Evolutionary conservation across 2,329 filamentous ascomycete species (phyloP).

Genomic region (Cercospora nicotianae): DNA sequence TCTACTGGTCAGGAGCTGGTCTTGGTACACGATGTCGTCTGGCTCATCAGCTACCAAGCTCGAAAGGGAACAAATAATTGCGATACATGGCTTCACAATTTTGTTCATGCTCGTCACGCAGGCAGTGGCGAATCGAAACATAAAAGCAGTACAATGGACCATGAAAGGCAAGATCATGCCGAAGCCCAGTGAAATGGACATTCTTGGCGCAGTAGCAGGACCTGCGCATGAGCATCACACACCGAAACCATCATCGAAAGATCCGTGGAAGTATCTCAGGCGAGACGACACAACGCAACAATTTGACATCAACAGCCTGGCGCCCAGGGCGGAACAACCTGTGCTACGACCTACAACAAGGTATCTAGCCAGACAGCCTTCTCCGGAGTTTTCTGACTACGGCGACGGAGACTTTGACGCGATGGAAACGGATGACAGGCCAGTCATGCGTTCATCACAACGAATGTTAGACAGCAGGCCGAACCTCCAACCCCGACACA

Average conservation of each 20-base stretch:
- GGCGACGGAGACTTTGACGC: conserved; percentile 49
- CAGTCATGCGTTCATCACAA: conserved; percentile 26
- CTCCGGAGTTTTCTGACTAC: conserved; percentile 32
- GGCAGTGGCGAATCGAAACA: conserved; percentile 27
- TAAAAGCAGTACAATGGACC: conserved; percentile 33
- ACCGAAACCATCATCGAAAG: conserved; percentile 31
- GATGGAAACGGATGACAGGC: conserved; percentile 71
- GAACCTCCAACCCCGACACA: conserved; percentile 22
- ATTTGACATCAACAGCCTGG: conserved; percentile 42
- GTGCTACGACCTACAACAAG: conserved; percentile 19
- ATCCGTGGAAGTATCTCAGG: conserved; percentile 33
- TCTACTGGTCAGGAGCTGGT: conserved; percentile 55
- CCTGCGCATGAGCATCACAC: conserved; percentile 29
- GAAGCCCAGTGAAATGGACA: conserved; percentile 33
- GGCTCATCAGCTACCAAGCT: conserved; percentile 19
- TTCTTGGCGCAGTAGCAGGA: conserved; percentile 33
- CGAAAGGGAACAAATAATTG: conserved; percentile 42
- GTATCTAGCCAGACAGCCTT: conserved; percentile 26
- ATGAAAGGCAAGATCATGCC: conserved; percentile 38
- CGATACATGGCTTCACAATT: conserved; percentile 58
- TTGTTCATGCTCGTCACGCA: conserved; percentile 50
- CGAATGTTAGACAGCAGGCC: conserved; percentile 22
- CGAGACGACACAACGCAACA: conserved; percentile 28
- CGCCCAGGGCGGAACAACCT: conserved; percentile 27
- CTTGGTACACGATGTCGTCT: conserved; percentile 37